phyloP scores from a whole-genome alignment of 2,329 filamentous ascomycete genomes.

The Alternaria arborescens region DNA sequence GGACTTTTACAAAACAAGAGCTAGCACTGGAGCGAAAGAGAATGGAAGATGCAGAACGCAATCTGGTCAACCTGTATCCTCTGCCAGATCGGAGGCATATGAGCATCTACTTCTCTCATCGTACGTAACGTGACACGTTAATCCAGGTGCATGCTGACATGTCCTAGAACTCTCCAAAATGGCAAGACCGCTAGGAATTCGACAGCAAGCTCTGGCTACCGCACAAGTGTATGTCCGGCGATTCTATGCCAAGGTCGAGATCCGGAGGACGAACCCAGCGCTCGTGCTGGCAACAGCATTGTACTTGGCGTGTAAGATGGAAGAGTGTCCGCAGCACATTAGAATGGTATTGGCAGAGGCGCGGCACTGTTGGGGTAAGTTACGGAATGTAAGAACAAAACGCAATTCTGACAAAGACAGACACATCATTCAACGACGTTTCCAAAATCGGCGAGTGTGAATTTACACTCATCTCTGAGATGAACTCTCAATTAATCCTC shows the following conservation, averaged over 20 bases:
- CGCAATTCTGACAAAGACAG: constrained; percentile 27
- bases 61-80: constrained; percentile 78
- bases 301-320: constrained; percentile 97
- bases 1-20: constrained; percentile 87
- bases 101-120: constrained; percentile 91
- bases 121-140: constrained; percentile 60
- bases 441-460: constrained; percentile 92
- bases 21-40: constrained; percentile 77
- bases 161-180: constrained; percentile 75
- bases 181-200: constrained; percentile 81
- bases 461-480: constrained; percentile 89
- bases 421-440: constrained; percentile 65
- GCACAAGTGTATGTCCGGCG: constrained; percentile 94
- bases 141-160: not conserved
- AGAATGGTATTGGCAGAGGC: constrained; percentile 88
- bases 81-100: constrained; percentile 83
- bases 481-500: constrained; percentile 87
- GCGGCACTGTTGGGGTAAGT: constrained; percentile 66
- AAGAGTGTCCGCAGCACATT: constrained; percentile 96
- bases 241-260: constrained; percentile 90
- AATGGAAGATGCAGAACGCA: constrained; percentile 78
- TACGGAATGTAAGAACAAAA: not conserved
- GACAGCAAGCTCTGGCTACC: constrained; percentile 92
- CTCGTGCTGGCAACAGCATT: constrained; percentile 91
- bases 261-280: constrained; percentile 91